These are phyloP conservation scores for Malus asiatica DNA, from an alignment of 306 rosid species.

Conservation along the genomic window DNA sequence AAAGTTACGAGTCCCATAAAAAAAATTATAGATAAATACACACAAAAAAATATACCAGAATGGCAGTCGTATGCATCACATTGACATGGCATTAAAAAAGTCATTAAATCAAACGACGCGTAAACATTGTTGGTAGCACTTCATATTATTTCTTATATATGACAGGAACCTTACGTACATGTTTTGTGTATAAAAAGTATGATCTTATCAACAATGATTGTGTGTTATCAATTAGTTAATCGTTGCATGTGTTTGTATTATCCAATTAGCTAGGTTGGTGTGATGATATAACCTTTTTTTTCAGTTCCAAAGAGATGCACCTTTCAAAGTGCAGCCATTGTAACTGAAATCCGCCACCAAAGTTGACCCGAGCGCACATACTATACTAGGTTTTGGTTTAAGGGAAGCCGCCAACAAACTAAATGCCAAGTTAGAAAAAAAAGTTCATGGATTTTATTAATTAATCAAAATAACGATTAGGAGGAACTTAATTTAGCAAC, in stretches of 20 bases:
- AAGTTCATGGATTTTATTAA: background rate
- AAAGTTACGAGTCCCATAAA: too few species aligned
- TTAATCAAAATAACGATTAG: background rate
- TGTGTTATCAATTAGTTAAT: background rate
- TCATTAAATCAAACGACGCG: background rate
- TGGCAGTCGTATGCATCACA: background rate
- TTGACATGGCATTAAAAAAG: background rate
- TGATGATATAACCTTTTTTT: background rate
- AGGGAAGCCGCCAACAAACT: background rate
- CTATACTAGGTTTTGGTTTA: too few species aligned
- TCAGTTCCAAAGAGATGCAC: background rate
- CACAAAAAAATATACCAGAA: background rate
- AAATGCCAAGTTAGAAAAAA: background rate
- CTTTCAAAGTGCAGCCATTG: background rate
- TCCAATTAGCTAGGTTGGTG: background rate
- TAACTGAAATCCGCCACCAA: background rate
- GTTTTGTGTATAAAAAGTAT: background rate
- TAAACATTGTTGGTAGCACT: background rate
- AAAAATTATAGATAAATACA: too few species aligned
- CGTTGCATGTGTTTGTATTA: background rate
- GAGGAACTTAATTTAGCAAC: background rate
- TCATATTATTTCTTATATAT: background rate
- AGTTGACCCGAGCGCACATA: background rate
- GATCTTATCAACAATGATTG: background rate
- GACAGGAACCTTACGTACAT: background rate